phyloP scores from a whole-genome alignment of 2,329 filamentous ascomycete species.

The Aspergillus quadricinctus region DNA sequence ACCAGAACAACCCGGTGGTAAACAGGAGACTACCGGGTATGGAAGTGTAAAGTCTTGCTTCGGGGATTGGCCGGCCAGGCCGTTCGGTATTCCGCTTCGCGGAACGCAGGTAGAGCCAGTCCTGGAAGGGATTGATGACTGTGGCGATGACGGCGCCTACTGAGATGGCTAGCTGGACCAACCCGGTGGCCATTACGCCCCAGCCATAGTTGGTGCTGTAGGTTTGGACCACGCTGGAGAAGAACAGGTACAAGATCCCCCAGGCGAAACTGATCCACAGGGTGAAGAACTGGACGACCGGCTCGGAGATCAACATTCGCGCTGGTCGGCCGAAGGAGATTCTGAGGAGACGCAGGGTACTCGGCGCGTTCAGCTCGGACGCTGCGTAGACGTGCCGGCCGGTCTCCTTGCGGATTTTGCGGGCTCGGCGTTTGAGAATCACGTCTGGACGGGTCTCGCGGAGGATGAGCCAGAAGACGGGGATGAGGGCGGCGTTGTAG shows the following conservation, averaged over 20 bases:
- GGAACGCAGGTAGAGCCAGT: conserved; percentile 23
- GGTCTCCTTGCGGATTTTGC: conserved; percentile 36
- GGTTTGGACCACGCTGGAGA: conserved; percentile 38
- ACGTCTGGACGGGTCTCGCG: conserved; percentile 41
- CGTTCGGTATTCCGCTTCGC: conserved; percentile 28
- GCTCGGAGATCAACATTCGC: conserved; percentile 39
- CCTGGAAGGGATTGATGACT: conserved; percentile 37
- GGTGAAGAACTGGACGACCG: conserved; percentile 42
- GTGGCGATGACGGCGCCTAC: conserved; percentile 41
- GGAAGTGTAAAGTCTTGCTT: conserved; percentile 41
- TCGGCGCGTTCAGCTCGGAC: conserved; percentile 20
- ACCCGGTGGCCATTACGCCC: conserved; percentile 30
- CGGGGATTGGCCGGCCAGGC: conserved; percentile 39
- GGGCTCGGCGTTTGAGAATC: conserved; percentile 37
- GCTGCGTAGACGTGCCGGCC: conserved; percentile 20
- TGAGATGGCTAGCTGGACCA: conserved; percentile 41
- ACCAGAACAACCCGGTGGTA: conserved; percentile 32
- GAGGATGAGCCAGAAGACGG: conserved; percentile 39
- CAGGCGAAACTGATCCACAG: conserved; percentile 44
- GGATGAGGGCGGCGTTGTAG: conserved; percentile 39
- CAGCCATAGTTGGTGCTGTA: conserved; percentile 38
- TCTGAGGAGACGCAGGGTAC: conserved; percentile 27
- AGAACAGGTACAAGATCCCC: conserved; percentile 43
- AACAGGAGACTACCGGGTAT: conserved; percentile 39
- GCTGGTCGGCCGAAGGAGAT: conserved; percentile 39